Evolutionary conservation across 768 basidiomycete species (phyloP), one percentile per base, ranked within the genome.

Genomic region (Termitomyces sp.): DNA sequence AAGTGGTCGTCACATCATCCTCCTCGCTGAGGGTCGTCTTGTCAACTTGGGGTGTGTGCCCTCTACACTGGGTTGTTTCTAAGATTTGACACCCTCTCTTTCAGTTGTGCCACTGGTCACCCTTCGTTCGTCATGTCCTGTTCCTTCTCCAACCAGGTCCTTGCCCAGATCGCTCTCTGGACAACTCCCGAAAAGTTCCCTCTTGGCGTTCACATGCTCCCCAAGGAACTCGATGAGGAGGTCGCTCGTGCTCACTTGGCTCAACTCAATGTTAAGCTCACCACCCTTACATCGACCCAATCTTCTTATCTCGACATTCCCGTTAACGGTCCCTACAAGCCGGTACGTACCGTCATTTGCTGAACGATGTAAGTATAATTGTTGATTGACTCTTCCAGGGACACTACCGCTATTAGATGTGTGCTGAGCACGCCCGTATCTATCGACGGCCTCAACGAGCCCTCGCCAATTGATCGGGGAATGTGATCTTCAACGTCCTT

Each of bases 91-190:
- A 27, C 3, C 31, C 22, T 20, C 40, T 10, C 52, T 18, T 16
- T 9, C 60, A 89, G 88, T 52, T 98, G 96, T 73, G 96, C 94
- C 38, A 98, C 96, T 63, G 96, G 96, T 54, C 96, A 99, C 75
- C 96, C 97, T 33, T 98, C 96, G 41, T 98, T 95, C 75, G 97
- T 99, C 76, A 99, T 99, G 97, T 98, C 96, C 16, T 98, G 95
- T 81, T 99, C 97, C 40, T 99, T 99, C 81, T 76, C 93, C 69
- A 99, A 99, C 83, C 97, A 99, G 75, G 91, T 94, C 59, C 82
- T 99, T 65, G 96, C 96, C 29, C 95, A 97, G 76, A 98, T 99
- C 67, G 95, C 94, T 22, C 87, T 99, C 70, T 99, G 94, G 94
- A 95, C 91, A 41, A 91, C 85, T 60, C 84, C 88, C 32, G 86